phyloP scores from a whole-genome alignment of 257 asterid species.

The Solanum chiquidenum region DNA sequence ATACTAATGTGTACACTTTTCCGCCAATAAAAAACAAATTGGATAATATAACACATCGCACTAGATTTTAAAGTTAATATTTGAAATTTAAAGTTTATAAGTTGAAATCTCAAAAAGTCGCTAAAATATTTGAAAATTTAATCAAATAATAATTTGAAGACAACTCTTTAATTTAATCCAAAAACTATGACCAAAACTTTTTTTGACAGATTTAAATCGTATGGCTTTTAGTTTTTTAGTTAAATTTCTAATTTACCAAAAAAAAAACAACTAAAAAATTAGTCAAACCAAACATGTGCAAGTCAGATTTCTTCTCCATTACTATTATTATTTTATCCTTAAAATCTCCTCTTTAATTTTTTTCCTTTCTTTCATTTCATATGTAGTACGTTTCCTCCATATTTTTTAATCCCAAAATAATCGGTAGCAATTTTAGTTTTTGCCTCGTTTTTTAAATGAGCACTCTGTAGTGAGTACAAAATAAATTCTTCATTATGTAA shows the following conservation, averaged over 20 bases:
- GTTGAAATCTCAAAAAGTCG: not conserved
- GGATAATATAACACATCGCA: not conserved
- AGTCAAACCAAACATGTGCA: not conserved
- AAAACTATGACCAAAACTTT: not conserved
- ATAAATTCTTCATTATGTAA: no score
- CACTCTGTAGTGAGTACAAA: not conserved
- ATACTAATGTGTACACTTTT: not conserved
- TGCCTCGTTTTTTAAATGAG: no score
- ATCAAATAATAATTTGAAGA: not conserved
- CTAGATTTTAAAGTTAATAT: not conserved
- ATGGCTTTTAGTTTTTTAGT: not conserved
- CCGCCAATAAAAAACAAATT: not conserved
- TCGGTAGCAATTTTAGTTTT: not conserved
- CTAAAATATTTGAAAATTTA: not conserved
- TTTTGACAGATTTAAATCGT: not conserved
- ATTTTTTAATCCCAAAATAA: not conserved
- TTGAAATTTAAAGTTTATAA: not conserved
- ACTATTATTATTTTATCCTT: not conserved
- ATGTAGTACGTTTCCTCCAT: not conserved
- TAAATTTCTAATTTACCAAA: not conserved
- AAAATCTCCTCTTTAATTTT: no score
- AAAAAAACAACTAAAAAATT: not conserved
- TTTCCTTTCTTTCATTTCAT: not conserved
- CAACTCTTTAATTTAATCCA: not conserved
- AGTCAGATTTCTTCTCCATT: not conserved